Percentiles rank a stretch among this genome's conserved stretches.
Evolutionary conservation across 2,329 filamentous ascomycete species (phyloP).

Genomic region (Hypoxylon sp.): DNA sequence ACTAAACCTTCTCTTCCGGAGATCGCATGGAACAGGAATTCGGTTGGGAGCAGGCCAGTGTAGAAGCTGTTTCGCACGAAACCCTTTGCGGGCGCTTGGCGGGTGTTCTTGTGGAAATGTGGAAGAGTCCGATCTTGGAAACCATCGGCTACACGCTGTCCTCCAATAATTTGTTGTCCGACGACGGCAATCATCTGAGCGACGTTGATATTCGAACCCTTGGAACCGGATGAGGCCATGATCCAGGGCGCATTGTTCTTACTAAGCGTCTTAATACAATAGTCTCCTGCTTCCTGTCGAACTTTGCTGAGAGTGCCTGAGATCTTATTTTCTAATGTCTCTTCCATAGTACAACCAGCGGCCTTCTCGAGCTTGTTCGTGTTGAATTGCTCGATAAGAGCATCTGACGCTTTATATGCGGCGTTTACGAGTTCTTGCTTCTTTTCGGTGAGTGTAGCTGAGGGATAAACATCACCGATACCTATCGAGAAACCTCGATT

Average conservation of each 20-base stretch:
- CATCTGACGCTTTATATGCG: constrained; percentile 85
- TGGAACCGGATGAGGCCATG: constrained; percentile 98
- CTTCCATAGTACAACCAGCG: constrained; percentile 89
- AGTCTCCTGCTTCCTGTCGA: constrained; percentile 88
- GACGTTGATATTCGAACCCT: constrained; percentile 97
- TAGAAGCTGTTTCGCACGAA: constrained; percentile 99
- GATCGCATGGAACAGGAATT: constrained; percentile 98
- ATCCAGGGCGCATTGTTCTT: constrained; percentile 92
- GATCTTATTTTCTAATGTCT: constrained; percentile 90
- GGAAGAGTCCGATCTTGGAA: constrained; percentile 96
- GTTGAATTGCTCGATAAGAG: constrained; percentile 86
- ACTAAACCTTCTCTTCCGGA: constrained; percentile 98
- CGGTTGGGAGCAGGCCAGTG: constrained; percentile 87
- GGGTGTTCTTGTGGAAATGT: constrained; percentile 94
- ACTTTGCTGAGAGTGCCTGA: constrained; percentile 94
- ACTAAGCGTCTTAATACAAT: constrained; percentile 91
- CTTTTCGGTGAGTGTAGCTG: constrained; percentile 75
- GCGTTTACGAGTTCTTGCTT: constrained; percentile 83
- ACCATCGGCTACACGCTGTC: constrained; percentile 91
- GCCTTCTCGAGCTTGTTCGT: constrained; percentile 86
- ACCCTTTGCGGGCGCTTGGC: constrained; percentile 93
- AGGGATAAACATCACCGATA: constrained; percentile 93
- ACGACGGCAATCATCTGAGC: constrained; percentile 99
- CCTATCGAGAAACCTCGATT: constrained; percentile 97
- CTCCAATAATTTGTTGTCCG: constrained; percentile 97